These are phyloP conservation scores for Boletus coccyginus DNA, from an alignment of 768 basidiomycete genomes.

Conservation along the genomic window DNA sequence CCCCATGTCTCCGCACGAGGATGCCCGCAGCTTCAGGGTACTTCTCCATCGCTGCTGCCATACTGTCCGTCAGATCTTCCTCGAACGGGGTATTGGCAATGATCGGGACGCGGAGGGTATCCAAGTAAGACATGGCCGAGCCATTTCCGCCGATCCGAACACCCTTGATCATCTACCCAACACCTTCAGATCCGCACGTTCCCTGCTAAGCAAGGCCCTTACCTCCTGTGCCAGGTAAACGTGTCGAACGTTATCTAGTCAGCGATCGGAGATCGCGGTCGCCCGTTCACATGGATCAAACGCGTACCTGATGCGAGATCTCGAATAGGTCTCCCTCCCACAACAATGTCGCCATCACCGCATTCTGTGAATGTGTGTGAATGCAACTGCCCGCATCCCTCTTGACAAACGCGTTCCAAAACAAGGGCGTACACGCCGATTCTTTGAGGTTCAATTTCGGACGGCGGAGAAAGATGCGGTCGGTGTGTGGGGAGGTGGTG, in stretches of 20 bases:
- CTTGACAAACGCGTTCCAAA: constrained; percentile 88
- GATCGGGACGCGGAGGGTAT: constrained; percentile 82
- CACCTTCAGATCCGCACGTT: background rate
- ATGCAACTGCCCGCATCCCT: constrained; percentile 82
- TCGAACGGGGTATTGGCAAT: constrained; percentile 91
- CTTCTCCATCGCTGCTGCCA: constrained; percentile 80
- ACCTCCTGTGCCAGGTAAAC: constrained; percentile 39
- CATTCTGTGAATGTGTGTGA: constrained; percentile 89
- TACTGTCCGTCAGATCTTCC: constrained; percentile 84
- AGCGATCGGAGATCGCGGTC: constrained; percentile 1
- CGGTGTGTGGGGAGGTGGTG: constrained; percentile 53
- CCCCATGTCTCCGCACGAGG: constrained; percentile 75
- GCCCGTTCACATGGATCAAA: background rate
- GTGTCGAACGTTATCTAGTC: background rate
- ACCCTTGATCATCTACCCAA: constrained; percentile 83
- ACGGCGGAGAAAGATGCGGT: constrained; percentile 75
- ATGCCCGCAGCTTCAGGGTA: constrained; percentile 78
- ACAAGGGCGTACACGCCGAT: constrained; percentile 85
- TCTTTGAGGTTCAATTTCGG: constrained; percentile 74
- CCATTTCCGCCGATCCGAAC: constrained; percentile 77
- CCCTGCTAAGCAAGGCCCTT: background rate
- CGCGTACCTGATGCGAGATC: constrained; percentile 74
- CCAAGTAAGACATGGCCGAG: constrained; percentile 73
- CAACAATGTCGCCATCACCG: constrained; percentile 82
- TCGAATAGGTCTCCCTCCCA: constrained; percentile 69